Evolutionary conservation across 75 land plant species (phyloP), one percentile per base, ranked within the genome.

Genomic region (Cryptomeria japonica): DNA sequence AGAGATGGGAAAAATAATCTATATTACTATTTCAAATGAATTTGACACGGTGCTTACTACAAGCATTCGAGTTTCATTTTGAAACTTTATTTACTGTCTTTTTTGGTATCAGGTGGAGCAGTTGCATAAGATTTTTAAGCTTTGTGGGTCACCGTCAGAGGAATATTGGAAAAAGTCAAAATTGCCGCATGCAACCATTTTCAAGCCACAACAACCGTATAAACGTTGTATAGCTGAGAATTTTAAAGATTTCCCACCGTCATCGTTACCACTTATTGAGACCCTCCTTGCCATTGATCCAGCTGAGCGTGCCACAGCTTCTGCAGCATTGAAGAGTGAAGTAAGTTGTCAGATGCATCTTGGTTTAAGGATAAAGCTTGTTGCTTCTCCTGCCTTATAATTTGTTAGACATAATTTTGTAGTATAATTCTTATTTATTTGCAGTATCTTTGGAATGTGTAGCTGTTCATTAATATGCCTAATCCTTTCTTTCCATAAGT

Each of bases 101-200:
- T 82, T 82, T 49, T 6, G 46, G 77, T 87, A 36, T 56, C 85
- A 96, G 98, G 98, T 96, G 83, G 98, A 96, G 86, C 98, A 96
- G 86, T 84, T 96, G 38, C 98, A 96, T 85, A 96, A 93, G 89
- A 96, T 96, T 41, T 96, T 95, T 75, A 96, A 96, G 86, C 89
- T 96, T 41, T 96, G 98, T 93, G 98, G 98, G 32, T 95, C 98
- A 14, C 98, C 98, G 76, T 90, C 97, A 58, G 98, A 95, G 86
- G 94, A 95, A 78, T 95, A 96, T 51, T 96, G 95, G 95, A 94
- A 91, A 88, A 95, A 94, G 83, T 91, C 90, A 80, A 95, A 92
- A 86, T 83, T 96, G 84, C 95, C 97, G 77, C 94, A 96, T 90
- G 95, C 97, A 61, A 95, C 93, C 44, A 91, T 94, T 51, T 94